A percentile compares a stretch with the other conserved stretches of the same genome.
These are phyloP conservation scores for Bretziella fagacearum DNA, from an alignment of 2,329 filamentous ascomycete genomes.

Conservation along the genomic window DNA sequence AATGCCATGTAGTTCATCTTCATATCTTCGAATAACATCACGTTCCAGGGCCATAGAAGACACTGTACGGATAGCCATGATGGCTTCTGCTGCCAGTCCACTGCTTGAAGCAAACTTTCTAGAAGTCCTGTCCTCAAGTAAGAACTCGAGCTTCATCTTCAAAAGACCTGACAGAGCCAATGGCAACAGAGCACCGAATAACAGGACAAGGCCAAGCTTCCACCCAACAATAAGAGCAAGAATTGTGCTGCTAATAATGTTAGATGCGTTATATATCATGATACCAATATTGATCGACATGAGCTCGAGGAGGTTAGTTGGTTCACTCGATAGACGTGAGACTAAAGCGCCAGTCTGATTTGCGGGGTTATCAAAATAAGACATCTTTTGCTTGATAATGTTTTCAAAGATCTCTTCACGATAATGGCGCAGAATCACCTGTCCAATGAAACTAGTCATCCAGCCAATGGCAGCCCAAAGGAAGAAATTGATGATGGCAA, in stretches of 20 bases:
- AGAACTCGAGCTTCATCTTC: conserved; percentile 31
- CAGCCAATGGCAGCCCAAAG: conserved; percentile 26
- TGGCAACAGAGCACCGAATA: conserved; percentile 29
- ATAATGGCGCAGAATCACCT: conserved; percentile 23
- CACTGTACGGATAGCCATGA: conserved; percentile 32
- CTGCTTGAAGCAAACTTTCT: conserved; percentile 30
- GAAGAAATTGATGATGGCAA: conserved; percentile 30
- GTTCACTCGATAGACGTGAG: conserved; percentile 23
- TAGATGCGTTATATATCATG: conserved; percentile 30
- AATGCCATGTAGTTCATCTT: conserved; percentile 20
- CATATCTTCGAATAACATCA: conserved; percentile 25
- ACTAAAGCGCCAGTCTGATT: conserved; percentile 26
- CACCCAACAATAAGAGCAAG: conserved; percentile 31
- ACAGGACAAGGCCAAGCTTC: conserved; percentile 33
- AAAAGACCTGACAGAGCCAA: conserved; percentile 30
- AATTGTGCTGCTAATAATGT: conserved; percentile 28
- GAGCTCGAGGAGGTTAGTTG: conserved; percentile 33
- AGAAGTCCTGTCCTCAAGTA: conserved; percentile 29
- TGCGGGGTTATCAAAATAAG: conserved; percentile 26
- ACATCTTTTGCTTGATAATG: conserved; percentile 37
- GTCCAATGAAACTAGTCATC: conserved; percentile 23
- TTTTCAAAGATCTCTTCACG: conserved; percentile 30
- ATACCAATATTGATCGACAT: conserved; percentile 32
- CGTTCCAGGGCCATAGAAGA: conserved; percentile 31
- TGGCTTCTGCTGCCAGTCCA: conserved; percentile 32